A percentile compares a stretch with the other conserved stretches of the same genome.
phyloP scores from a whole-genome alignment of 306 rosid species.

The Acacia confusa region DNA sequence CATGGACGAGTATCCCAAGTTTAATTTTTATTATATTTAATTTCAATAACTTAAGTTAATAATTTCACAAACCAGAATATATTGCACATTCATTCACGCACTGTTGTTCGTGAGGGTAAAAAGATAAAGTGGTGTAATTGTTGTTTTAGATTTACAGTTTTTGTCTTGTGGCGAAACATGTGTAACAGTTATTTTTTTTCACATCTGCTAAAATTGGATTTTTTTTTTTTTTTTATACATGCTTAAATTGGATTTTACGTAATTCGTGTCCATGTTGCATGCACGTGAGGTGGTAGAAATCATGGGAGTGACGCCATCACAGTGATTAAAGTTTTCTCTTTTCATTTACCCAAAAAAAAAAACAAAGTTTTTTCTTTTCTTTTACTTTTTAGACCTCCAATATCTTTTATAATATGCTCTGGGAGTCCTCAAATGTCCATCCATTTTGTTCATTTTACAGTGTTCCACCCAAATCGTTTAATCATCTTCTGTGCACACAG shows the following conservation, averaged over 20 bases:
- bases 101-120: background rate
- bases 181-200: background rate
- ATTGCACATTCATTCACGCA: background rate
- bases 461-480: slow-evolving; percentile 38
- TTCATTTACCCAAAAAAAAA: slow-evolving; percentile 44
- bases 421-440: slow-evolving; percentile 59
- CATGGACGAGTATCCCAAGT: slow-evolving; percentile 13
- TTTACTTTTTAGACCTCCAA: slow-evolving; percentile 85
- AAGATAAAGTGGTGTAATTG: background rate
- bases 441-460: slow-evolving; percentile 37
- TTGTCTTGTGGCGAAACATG: background rate
- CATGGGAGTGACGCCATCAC: slow-evolving; percentile 58
- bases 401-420: slow-evolving; percentile 64
- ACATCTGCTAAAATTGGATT: background rate
- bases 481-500: slow-evolving; percentile 20
- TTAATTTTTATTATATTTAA: background rate
- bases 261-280: slow-evolving; percentile 54
- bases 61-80: background rate
- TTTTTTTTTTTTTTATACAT: background rate
- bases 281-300: slow-evolving; percentile 78
- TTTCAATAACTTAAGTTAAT: background rate
- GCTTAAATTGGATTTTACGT: slow-evolving; percentile 8
- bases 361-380: slow-evolving; percentile 42
- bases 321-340: slow-evolving; percentile 73
- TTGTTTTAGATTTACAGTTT: background rate